phyloP scores from a whole-genome alignment of 208 protist genomes.

The Leishmania amazonensis region DNA sequence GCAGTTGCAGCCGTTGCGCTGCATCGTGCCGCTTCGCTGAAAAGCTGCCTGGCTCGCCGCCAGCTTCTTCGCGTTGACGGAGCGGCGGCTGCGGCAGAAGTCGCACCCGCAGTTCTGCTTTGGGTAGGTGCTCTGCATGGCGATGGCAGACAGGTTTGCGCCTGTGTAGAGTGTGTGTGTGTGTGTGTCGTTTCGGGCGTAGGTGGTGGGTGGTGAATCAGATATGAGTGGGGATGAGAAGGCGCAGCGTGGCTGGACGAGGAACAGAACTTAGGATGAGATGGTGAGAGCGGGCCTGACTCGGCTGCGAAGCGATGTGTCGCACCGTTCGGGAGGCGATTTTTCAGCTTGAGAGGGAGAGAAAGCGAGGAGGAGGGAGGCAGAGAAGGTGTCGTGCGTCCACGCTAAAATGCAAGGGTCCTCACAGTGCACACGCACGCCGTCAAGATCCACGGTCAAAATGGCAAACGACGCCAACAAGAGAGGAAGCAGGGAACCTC shows the following conservation, averaged over 20 bases:
- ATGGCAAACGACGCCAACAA: background rate
- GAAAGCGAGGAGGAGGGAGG: background rate
- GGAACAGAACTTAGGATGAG: background rate
- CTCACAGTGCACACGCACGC: background rate
- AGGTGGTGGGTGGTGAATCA: no score
- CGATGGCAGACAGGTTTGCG: constrained; percentile 54
- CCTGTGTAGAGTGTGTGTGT: background rate
- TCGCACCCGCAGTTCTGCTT: constrained; percentile 86
- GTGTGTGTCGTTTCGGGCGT: background rate
- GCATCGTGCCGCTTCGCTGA: constrained; percentile 29
- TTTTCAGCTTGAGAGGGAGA: background rate
- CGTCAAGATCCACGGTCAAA: background rate
- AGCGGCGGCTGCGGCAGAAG: constrained; percentile 83
- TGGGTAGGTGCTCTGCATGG: constrained; percentile 34
- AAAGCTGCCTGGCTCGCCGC: constrained; percentile 45
- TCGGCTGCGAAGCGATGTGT: background rate
- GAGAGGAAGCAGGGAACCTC: background rate
- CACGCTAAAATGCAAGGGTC: background rate
- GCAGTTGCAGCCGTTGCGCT: constrained; percentile 65
- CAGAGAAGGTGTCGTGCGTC: background rate
- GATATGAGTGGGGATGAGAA: background rate
- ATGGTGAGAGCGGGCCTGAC: background rate
- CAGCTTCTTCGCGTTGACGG: constrained; percentile 80
- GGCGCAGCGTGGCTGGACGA: background rate
- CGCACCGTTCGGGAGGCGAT: background rate